phyloP scores from a whole-genome alignment of 2,329 filamentous ascomycete genomes.

The Aspergillus calidoustus region DNA sequence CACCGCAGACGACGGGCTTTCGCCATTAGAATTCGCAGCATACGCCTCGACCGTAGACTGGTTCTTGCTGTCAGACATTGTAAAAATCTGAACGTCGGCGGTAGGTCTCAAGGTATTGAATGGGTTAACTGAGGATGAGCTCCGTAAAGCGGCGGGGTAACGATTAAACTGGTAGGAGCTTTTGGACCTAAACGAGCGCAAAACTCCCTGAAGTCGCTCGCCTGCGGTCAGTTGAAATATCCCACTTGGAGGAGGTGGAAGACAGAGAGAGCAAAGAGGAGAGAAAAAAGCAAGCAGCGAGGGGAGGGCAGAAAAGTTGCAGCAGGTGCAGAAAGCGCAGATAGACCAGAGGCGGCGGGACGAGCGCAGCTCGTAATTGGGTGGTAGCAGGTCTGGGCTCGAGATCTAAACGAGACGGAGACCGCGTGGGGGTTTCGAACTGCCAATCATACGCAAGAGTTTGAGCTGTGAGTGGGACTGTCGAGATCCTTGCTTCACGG shows the following conservation, averaged over 20 bases:
- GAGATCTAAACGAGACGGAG: constrained; percentile 15
- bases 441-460: not conserved
- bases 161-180: constrained; percentile 45
- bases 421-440: constrained; percentile 2
- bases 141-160: not conserved
- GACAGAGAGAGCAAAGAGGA: not conserved
- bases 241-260: constrained; percentile 5
- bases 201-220: constrained; percentile 64
- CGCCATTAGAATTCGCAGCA: constrained; percentile 18
- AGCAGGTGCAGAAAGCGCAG: not conserved
- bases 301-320: constrained; percentile 9
- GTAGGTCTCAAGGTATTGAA: not conserved
- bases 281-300: constrained; percentile 15
- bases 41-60: constrained; percentile 31
- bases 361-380: constrained; percentile 5
- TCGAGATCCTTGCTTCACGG: constrained; percentile 1
- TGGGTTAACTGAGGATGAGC: not conserved
- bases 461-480: not conserved
- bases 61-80: constrained; percentile 36
- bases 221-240: constrained; percentile 25
- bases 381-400: constrained; percentile 1
- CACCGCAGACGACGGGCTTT: constrained; percentile 24
- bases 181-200: constrained; percentile 57
- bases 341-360: constrained; percentile 7
- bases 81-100: not conserved